Evolutionary conservation across 371 early-diverging fungal genomes (phyloP).

Genomic region (Smittium culicis): DNA sequence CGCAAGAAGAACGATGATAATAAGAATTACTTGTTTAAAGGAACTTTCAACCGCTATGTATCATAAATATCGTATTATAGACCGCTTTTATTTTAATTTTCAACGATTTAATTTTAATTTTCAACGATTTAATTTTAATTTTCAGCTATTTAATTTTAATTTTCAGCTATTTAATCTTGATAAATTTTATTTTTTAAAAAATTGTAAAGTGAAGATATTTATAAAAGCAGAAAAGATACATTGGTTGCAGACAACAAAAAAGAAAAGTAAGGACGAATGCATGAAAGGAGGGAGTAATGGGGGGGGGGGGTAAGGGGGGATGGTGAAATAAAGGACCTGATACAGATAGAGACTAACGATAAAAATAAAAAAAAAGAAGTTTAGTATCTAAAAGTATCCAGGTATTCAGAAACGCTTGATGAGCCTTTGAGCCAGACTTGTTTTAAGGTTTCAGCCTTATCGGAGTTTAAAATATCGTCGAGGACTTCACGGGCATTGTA

Average conservation of each 20-base stretch:
- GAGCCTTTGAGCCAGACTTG: constrained; percentile 30
- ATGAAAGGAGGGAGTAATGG: no score
- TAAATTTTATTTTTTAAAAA: no score
- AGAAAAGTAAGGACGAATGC: no score
- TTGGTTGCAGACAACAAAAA: no score
- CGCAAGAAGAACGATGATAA: background rate
- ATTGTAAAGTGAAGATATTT: no score
- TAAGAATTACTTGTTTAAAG: constrained; percentile 8
- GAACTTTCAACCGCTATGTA: constrained; percentile 11
- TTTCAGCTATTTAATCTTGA: no score
- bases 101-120: no score
- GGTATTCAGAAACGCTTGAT: constrained; percentile 25
- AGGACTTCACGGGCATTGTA: constrained; percentile 28
- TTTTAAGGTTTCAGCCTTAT: constrained; percentile 27
- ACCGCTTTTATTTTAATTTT: no score
- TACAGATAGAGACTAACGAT: background rate
- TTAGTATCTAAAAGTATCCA: constrained; percentile 22
- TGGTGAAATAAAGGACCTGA: background rate
- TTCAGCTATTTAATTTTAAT: no score
- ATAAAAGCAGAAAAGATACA: no score
- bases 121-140: no score
- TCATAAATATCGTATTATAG: background rate
- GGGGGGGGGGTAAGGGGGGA: background rate
- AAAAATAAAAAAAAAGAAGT: no score
- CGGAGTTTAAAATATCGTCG: constrained; percentile 24